Conservation (phyloP, 495 filamentous ascomycete genomes). For the Neurospora sp. region DNA sequence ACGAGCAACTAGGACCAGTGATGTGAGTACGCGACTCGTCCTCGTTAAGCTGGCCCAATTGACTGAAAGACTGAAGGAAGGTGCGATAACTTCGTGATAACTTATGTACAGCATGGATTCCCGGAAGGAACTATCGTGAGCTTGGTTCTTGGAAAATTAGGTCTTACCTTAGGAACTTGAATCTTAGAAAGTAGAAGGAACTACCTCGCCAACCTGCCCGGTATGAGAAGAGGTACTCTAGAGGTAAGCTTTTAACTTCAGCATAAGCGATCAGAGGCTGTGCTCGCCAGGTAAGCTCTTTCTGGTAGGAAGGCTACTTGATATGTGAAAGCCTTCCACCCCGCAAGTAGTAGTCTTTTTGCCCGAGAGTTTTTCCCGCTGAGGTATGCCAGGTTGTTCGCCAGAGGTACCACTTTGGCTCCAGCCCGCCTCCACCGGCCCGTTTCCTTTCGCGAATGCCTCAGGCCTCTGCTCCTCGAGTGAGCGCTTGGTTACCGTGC, state of each 20-base stretch:
- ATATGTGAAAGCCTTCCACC: too few relatives aligned
- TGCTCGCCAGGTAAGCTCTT: too few relatives aligned
- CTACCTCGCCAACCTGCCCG: not conserved
- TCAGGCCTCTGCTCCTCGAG: not conserved
- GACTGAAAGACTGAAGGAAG: not conserved
- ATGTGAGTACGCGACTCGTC: not conserved
- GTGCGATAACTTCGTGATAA: not conserved
- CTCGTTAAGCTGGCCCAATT: not conserved
- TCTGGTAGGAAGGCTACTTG: too few relatives aligned
- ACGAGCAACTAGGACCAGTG: not conserved
- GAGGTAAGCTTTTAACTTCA: not conserved
- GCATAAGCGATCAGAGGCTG: too few relatives aligned
- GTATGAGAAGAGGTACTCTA: not conserved
- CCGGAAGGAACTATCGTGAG: not conserved
- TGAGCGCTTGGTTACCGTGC: not conserved
- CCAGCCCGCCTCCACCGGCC: not conserved
- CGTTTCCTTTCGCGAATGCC: not conserved
- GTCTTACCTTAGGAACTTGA: too few relatives aligned
- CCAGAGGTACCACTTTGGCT: too few relatives aligned
- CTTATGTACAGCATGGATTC: not conserved
- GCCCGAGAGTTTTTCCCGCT: too few relatives aligned
- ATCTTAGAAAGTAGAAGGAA: not conserved
- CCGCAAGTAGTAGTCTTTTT: too few relatives aligned
- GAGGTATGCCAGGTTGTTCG: too few relatives aligned
- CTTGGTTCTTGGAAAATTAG: not conserved